These are phyloP conservation scores for Narthecium ossifragum DNA, from an alignment of 106 monocot species.

Conservation along the genomic window DNA sequence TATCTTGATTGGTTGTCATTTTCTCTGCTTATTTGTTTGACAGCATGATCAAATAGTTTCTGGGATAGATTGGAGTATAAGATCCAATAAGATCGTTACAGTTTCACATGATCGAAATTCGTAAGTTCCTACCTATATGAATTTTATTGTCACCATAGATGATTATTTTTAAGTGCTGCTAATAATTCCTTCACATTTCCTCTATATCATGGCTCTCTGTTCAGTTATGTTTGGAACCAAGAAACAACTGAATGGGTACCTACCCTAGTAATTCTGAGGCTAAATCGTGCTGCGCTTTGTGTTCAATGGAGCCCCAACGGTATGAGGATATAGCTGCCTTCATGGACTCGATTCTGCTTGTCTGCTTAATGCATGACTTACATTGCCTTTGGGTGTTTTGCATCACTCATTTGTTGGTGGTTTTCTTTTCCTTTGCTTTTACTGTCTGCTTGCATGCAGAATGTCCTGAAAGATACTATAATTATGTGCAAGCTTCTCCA, in stretches of 20 bases:
- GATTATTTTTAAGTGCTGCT: conserved; percentile 5
- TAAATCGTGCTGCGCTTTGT: conserved; percentile 98
- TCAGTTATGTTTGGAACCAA: conserved; percentile 97
- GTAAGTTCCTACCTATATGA: conserved; percentile 38
- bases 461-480: too few relatives aligned
- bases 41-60: conserved; percentile 98
- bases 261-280: conserved; percentile 91
- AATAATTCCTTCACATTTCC: too few relatives aligned
- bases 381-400: too few relatives aligned
- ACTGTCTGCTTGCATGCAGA: too few relatives aligned
- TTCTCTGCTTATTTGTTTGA: conserved; percentile 3
- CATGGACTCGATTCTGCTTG: too few relatives aligned
- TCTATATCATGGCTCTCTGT: too few relatives aligned
- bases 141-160: neutral
- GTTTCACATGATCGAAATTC: conserved; percentile 98
- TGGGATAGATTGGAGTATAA: conserved; percentile 87
- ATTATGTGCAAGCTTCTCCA: too few relatives aligned
- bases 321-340: too few relatives aligned
- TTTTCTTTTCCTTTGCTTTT: too few relatives aligned
- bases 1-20: neutral
- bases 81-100: conserved; percentile 89
- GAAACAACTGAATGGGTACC: conserved; percentile 86
- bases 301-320: conserved; percentile 98
- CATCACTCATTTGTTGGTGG: too few relatives aligned
- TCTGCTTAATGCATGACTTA: too few relatives aligned